Base-by-base conservation (phyloP, 2,329 filamentous ascomycete species). In the Penicillium sp. region DNA sequence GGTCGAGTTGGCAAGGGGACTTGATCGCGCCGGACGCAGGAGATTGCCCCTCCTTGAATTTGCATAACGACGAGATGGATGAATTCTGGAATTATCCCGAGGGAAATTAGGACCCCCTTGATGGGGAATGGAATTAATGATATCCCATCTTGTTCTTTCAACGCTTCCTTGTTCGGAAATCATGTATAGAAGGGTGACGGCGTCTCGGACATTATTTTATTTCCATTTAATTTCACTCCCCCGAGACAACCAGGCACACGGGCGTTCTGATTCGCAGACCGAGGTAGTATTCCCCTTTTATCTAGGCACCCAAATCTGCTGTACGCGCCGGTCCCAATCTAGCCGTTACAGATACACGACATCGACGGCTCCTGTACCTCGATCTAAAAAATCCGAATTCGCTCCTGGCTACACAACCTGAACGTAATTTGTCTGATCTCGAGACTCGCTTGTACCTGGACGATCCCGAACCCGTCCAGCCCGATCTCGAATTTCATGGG, bases 1-100 rank as follows among this genome's bases (percentile, higher is more conserved):
- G 40, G 53, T 46, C 42, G 24, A 39, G 27, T 55, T 55, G 49
- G 35, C 42, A 55, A 55, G 43, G 28, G 39, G 39, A 41, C 20
- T 22, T 31, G 52, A 45, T 44, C 25, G 40, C 47, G 38, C 39
- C 51, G 39, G 47, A 44, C 36, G 46, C 36, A 40, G 30, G 4
- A 45, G 50, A 49, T 31, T 25, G 9, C n/a, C 27, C 44, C 33
- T 24, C 25, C 36, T 43, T 44, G 13, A 13, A 13, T 27, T 44
- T 31, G 35, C 16, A 20, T 36, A 20, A 38, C 8, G 16, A 16
- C n/a, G 8, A 22, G 41, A 44, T 31, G 13, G 8, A 16, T 10
- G 25, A n/a, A n/a, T 27, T 41, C 7, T 16, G 35, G 35, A 18
- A 14, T 20, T 30, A 30, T 30, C 28, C 11, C 28, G 10, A 4